Conservation (phyloP, 768 basidiomycete genomes). For the Lentinula boryana region DNA sequence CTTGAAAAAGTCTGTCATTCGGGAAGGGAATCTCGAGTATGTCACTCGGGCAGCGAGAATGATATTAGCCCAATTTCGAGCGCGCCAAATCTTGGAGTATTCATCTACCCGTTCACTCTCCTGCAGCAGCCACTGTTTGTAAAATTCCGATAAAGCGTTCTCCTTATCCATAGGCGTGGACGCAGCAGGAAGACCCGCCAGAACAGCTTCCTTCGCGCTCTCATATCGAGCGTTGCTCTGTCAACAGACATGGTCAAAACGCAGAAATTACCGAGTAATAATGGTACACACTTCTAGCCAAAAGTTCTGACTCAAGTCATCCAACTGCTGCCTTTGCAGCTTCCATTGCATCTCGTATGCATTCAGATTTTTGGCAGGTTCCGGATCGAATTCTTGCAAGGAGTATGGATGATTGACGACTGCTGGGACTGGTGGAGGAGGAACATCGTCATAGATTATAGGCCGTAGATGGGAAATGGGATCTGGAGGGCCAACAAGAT, state of each 20-base stretch:
- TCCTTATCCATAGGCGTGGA: slow-evolving; percentile 53
- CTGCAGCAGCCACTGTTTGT: slow-evolving; percentile 67
- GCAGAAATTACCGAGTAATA: neutral
- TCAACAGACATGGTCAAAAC: slow-evolving; percentile 6
- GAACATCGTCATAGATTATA: slow-evolving; percentile 63
- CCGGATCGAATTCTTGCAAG: slow-evolving; percentile 57
- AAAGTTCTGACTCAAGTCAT: slow-evolving; percentile 71
- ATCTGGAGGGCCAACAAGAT: slow-evolving; percentile 64
- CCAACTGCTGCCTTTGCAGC: slow-evolving; percentile 64
- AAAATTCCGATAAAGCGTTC: slow-evolving; percentile 67
- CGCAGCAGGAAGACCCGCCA: slow-evolving; percentile 47
- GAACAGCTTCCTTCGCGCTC: slow-evolving; percentile 53
- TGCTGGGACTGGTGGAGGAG: slow-evolving; percentile 26
- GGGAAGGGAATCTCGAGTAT: slow-evolving; percentile 35
- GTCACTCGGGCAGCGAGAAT: slow-evolving; percentile 52
- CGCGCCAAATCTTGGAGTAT: slow-evolving; percentile 66
- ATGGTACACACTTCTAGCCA: slow-evolving; percentile 69
- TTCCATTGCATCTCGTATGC: slow-evolving; percentile 60
- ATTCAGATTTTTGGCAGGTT: slow-evolving; percentile 23
- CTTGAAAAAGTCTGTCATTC: slow-evolving; percentile 20
- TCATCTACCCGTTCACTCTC: slow-evolving; percentile 50
- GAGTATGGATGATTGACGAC: slow-evolving; percentile 68
- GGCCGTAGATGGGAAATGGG: slow-evolving; percentile 78
- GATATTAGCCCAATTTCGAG: slow-evolving; percentile 52
- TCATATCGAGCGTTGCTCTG: slow-evolving; percentile 83